Evolutionary conservation across 108 stramenopile genomes (phyloP).

Genomic region (Pseudonitzschia multiseries): DNA sequence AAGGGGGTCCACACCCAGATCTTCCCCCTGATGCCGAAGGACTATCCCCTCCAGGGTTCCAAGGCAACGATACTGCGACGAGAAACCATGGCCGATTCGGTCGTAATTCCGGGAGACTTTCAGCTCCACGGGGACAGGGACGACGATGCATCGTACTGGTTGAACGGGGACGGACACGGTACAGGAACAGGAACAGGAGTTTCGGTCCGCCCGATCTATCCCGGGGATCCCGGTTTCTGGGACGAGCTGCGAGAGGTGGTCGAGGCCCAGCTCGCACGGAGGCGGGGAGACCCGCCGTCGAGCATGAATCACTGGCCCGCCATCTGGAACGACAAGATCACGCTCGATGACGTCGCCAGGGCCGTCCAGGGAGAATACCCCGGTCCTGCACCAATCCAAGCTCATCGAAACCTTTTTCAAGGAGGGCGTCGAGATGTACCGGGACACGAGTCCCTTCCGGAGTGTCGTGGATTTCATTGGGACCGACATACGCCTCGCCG

Average conservation of each 20-base stretch:
- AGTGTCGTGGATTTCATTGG: constrained; percentile 28
- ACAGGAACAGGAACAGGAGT: too few relatives aligned
- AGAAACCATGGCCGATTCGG: constrained; percentile 25
- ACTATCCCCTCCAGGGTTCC: neutral
- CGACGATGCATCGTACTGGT: neutral
- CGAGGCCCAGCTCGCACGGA: constrained; percentile 3
- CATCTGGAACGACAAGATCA: neutral
- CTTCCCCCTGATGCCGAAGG: constrained; percentile 16
- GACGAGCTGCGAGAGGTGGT: constrained; percentile 25
- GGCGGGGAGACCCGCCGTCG: neutral
- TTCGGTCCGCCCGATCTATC: neutral
- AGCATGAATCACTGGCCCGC: constrained; percentile 17
- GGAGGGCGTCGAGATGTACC: constrained; percentile 9
- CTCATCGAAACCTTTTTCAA: constrained; percentile 3
- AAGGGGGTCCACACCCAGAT: constrained; percentile 8
- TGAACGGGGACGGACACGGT: neutral
- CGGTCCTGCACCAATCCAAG: constrained; percentile 10
- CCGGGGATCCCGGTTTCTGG: constrained; percentile 19
- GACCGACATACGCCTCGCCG: constrained; percentile 18
- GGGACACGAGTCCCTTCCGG: constrained; percentile 17
- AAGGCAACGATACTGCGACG: neutral
- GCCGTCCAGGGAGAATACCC: constrained; percentile 42
- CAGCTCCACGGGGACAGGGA: constrained; percentile 10
- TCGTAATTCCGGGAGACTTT: constrained; percentile 5
- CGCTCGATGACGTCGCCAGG: constrained; percentile 26